Evolutionary conservation across 805 yeast genomes (phyloP).

Genomic region (Monosporozyma siamensis): DNA sequence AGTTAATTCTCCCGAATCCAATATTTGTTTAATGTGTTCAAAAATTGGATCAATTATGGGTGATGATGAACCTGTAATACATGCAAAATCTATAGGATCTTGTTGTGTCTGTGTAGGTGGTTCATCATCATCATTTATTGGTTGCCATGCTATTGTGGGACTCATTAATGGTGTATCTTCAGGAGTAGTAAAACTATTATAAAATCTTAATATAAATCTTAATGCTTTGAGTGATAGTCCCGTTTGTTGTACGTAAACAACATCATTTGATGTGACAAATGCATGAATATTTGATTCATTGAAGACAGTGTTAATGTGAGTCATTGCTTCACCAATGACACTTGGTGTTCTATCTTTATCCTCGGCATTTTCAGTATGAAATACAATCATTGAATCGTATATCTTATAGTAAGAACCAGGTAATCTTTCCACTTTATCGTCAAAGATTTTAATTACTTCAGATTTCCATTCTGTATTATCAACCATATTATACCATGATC

Average conservation of each 20-base stretch:
- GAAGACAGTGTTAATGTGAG: conserved; percentile 72
- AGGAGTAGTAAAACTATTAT: conserved; percentile 22
- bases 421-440: conserved; percentile 51
- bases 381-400: conserved; percentile 66
- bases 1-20: conserved; percentile 29
- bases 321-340: conserved; percentile 73
- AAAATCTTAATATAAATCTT: conserved; percentile 39
- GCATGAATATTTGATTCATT: conserved; percentile 65
- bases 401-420: conserved; percentile 69
- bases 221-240: conserved; percentile 50
- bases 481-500: conserved; percentile 54
- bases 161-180: conserved; percentile 7
- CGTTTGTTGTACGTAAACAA: conserved; percentile 62
- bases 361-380: conserved; percentile 62
- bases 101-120: conserved; percentile 13
- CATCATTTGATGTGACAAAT: conserved; percentile 42
- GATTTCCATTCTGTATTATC: conserved; percentile 37
- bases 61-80: conserved; percentile 57
- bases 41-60: conserved; percentile 60
- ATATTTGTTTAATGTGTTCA: conserved; percentile 40
- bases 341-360: conserved; percentile 54
- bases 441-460: conserved; percentile 28
- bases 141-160: neutral
- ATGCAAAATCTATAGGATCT: conserved; percentile 34
- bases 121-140: neutral